These are phyloP conservation scores for Pachysandra terminalis DNA, from an alignment of 164 flowering plant species.

Conservation along the genomic window DNA sequence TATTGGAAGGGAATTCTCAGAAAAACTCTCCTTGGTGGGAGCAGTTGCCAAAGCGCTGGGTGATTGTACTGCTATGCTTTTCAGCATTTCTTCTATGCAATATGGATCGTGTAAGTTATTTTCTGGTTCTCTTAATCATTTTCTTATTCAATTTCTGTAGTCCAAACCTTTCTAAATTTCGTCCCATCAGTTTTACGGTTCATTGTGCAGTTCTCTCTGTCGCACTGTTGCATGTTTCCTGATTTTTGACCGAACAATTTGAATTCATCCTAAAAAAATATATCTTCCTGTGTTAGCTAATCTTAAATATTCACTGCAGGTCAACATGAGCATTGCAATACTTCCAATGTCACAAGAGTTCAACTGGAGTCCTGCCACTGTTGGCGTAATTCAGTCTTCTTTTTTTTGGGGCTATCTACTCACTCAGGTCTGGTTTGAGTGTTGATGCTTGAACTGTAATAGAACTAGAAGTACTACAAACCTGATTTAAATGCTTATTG, in stretches of 20 bases:
- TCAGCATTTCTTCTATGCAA: slow-evolving; percentile 89
- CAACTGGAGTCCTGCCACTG: slow-evolving; percentile 96
- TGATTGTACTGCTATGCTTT: slow-evolving; percentile 91
- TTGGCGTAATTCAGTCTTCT: slow-evolving; percentile 96
- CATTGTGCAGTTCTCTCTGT: neutral
- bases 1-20: slow-evolving; percentile 34
- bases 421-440: slow-evolving; percentile 65
- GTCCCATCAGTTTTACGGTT: neutral
- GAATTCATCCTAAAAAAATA: no score
- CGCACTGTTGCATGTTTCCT: neutral
- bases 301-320: slow-evolving; percentile 35
- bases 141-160: neutral
- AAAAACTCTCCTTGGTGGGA: slow-evolving; percentile 56
- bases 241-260: neutral
- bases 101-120: slow-evolving; percentile 87
- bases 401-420: slow-evolving; percentile 98
- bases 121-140: slow-evolving; percentile 5
- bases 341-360: slow-evolving; percentile 97
- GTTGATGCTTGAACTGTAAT: neutral
- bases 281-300: slow-evolving; percentile 9
- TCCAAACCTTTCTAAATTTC: neutral
- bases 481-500: neutral
- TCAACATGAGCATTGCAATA: slow-evolving; percentile 93
- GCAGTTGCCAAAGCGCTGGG: slow-evolving; percentile 92
- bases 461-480: neutral